Evolutionary conservation across 2,329 filamentous ascomycete species (phyloP).

Genomic region (Alternaria hordeiaustralica): DNA sequence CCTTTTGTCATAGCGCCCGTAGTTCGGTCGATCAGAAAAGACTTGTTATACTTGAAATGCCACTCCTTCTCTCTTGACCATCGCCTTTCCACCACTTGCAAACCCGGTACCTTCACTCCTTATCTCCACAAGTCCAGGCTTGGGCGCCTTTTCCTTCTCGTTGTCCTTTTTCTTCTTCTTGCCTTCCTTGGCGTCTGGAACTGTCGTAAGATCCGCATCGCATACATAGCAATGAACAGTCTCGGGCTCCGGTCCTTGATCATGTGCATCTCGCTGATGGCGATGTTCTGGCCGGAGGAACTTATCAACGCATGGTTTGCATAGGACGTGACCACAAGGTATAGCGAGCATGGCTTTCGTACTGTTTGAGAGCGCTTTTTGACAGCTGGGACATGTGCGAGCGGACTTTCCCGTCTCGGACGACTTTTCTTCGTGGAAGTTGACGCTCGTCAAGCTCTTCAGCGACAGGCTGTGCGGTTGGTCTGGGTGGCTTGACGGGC

Average conservation of each 20-base stretch:
- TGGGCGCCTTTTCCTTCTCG: conserved; percentile 67
- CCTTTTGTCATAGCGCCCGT: neutral
- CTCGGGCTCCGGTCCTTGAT: conserved; percentile 59
- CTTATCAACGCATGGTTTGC: conserved; percentile 80
- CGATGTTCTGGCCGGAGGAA: conserved; percentile 67
- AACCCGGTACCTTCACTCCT: conserved; percentile 91
- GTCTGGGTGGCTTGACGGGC: conserved; percentile 73
- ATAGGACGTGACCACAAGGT: conserved; percentile 91
- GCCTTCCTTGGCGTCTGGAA: conserved; percentile 32
- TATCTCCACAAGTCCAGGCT: conserved; percentile 77
- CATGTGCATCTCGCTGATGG: conserved; percentile 60
- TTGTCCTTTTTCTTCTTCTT: conserved; percentile 54
- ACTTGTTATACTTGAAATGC: conserved; percentile 68
- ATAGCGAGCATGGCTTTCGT: conserved; percentile 83
- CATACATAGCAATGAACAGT: conserved; percentile 82
- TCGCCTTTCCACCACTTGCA: conserved; percentile 82
- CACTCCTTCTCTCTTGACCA: conserved; percentile 78
- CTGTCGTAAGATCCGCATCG: conserved; percentile 71
- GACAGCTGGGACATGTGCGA: conserved; percentile 81
- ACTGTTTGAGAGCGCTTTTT: conserved; percentile 80
- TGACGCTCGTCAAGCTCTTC: conserved; percentile 75
- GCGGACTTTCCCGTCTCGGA: conserved; percentile 56
- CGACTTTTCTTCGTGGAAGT: conserved; percentile 75
- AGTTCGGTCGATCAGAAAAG: neutral
- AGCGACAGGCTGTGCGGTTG: conserved; percentile 77